Base-by-base conservation (phyloP, 495 filamentous ascomycete genomes). In the Penicillium roqueforti region DNA sequence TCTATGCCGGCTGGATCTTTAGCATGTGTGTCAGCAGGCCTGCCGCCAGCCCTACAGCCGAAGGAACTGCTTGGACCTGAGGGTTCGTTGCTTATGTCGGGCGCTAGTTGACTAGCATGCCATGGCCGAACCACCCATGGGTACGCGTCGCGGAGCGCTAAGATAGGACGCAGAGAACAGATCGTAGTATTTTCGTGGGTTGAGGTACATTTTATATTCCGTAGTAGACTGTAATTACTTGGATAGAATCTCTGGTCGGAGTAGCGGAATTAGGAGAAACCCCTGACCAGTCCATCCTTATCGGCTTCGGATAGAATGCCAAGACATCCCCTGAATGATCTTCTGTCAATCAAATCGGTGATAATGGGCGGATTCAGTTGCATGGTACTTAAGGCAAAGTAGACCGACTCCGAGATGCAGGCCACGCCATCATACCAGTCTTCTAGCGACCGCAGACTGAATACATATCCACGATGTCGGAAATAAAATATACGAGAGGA, bases 31-130 rank as follows among this genome's bases (percentile, higher is more conserved):
- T 58, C 47, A 47, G 19, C 32, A 58, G 44, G 32, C 60, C 36
- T 71, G 13, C 58, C 73, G 19, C 62, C 62, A 4, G 64, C 66
- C 5, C 43, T 77, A 47, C 63, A 57, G 26, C 11, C 72, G 57
- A 54, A 48, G 5, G 70, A 77, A 62, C 39, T 75, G 6, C 34
- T 76, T 16, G 51, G 57, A 13, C 76, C 74, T 6, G 70, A 78
- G 54, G 59, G 65, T 2, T 29, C 64, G 20, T 19, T 65, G 20
- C 37, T 63, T 13, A 26, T 67, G n/a, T 59, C 57, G 14, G 45
- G 60, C 11, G 55, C 54, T 60, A 37, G 16, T 38, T 20, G 60
- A 62, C 22, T 14, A 16, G 19, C 59, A 51, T 54, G 38, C 49
- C 5, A 44, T 36, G 16, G 22, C 36, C 13, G 66, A 63, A 42